Conservation (phyloP, 2,329 filamentous ascomycete genomes). For the Chrysoporthe deuterocubensis region DNA sequence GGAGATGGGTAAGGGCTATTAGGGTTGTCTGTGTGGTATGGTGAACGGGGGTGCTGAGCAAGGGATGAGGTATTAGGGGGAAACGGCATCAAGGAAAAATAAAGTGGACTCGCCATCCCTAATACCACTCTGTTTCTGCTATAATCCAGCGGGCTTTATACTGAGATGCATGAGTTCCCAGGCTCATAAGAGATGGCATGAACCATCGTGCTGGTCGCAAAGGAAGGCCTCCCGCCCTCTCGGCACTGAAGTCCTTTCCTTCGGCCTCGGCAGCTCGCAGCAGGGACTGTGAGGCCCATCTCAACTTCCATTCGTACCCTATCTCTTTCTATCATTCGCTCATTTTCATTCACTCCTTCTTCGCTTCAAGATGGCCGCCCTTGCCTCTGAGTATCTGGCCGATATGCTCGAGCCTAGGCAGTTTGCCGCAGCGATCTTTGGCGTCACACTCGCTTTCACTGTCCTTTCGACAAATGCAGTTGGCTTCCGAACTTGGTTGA, state of each 20-base stretch:
- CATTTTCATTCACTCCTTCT: conserved; percentile 1
- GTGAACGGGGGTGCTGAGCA: background rate
- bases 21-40: background rate
- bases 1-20: background rate
- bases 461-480: conserved; percentile 23
- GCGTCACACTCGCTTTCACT: conserved; percentile 27
- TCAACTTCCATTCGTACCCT: background rate
- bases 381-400: conserved; percentile 28
- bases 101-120: conserved; percentile 15
- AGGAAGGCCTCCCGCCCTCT: background rate
- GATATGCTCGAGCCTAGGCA: conserved; percentile 25
- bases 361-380: conserved; percentile 21
- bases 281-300: conserved; percentile 10
- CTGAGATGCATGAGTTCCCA: conserved; percentile 1
- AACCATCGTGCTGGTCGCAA: background rate
- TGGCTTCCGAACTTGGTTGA: conserved; percentile 21
- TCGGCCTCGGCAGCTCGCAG: background rate
- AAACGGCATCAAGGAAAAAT: background rate
- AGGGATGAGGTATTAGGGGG: background rate
- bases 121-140: conserved; percentile 16
- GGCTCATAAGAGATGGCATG: conserved; percentile 5
- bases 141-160: background rate
- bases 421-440: conserved; percentile 28
- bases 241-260: background rate
- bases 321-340: conserved; percentile 2